Evolutionary conservation across 768 basidiomycete species (phyloP).

Genomic region (Suillus fuscotomentosus): DNA sequence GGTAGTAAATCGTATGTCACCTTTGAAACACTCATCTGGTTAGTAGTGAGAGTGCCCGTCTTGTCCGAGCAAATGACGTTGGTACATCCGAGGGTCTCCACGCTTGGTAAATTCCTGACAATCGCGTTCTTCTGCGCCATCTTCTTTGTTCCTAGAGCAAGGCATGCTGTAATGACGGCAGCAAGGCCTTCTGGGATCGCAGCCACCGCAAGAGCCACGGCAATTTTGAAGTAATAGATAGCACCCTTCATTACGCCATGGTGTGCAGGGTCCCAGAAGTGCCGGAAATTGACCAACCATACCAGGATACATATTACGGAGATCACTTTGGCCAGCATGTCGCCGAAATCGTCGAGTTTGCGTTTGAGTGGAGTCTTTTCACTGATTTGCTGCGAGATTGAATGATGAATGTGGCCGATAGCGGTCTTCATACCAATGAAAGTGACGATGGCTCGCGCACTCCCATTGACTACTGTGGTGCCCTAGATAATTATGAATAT

Average conservation of each 20-base stretch:
- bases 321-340: slow-evolving; percentile 97
- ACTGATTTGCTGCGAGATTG: slow-evolving; percentile 87
- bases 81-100: slow-evolving; percentile 96
- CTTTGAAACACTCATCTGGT: slow-evolving; percentile 94
- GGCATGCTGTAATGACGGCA: slow-evolving; percentile 95
- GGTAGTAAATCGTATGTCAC: slow-evolving; percentile 36
- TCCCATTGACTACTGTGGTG: slow-evolving; percentile 95
- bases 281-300: slow-evolving; percentile 95
- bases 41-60: slow-evolving; percentile 94
- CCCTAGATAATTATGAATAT: slow-evolving; percentile 49
- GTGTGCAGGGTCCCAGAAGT: slow-evolving; percentile 95
- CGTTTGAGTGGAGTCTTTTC: slow-evolving; percentile 98
- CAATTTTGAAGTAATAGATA: slow-evolving; percentile 99
- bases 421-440: slow-evolving; percentile 86
- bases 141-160: slow-evolving; percentile 96
- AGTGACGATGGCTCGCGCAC: slow-evolving; percentile 81
- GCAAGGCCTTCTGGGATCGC: slow-evolving; percentile 99
- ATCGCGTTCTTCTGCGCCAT: slow-evolving; percentile 99
- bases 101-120: slow-evolving; percentile 92
- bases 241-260: slow-evolving; percentile 90
- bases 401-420: slow-evolving; percentile 96
- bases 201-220: slow-evolving; percentile 97
- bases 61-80: slow-evolving; percentile 99
- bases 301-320: slow-evolving; percentile 95
- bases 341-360: slow-evolving; percentile 97